These are phyloP conservation scores for Paecilomyces niveus DNA, from an alignment of 2,329 filamentous ascomycete genomes.

Conservation along the genomic window DNA sequence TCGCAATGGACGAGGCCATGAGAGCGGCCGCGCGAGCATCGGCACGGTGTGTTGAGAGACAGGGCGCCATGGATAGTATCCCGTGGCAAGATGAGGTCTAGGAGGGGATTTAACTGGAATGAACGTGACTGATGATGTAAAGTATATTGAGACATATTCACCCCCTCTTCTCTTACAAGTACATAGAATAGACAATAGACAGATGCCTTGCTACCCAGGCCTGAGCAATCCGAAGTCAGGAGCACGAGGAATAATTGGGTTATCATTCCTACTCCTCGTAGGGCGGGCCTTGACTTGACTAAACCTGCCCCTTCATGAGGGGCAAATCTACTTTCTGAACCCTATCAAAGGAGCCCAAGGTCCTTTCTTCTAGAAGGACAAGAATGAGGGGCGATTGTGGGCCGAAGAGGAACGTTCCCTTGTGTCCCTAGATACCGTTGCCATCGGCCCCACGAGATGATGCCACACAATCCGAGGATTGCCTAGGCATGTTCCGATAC, in stretches of 20 bases:
- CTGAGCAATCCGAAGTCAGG: background rate
- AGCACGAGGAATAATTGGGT: background rate
- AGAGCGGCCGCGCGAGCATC: conserved; percentile 38
- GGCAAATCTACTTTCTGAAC: background rate
- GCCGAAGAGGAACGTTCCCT: background rate
- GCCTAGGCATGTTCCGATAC: background rate
- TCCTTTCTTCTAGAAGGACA: background rate
- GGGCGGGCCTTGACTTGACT: background rate
- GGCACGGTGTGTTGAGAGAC: conserved; percentile 37
- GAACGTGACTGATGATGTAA: conserved; percentile 6
- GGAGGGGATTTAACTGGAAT: background rate
- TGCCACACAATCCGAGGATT: background rate
- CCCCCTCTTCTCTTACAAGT: background rate
- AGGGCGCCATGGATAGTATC: conserved; percentile 43
- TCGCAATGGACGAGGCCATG: conserved; percentile 40
- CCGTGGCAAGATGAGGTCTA: conserved; percentile 41
- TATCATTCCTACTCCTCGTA: background rate
- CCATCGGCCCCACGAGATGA: background rate
- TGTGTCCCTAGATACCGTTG: background rate
- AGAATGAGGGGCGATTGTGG: background rate
- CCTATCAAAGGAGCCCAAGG: background rate
- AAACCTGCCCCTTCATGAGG: background rate
- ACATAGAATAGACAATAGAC: background rate
- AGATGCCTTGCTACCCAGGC: background rate
- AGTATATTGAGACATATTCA: conserved; percentile 3